Evolutionary conservation across 306 rosid species (phyloP).

Genomic region (Comarum palustre): DNA sequence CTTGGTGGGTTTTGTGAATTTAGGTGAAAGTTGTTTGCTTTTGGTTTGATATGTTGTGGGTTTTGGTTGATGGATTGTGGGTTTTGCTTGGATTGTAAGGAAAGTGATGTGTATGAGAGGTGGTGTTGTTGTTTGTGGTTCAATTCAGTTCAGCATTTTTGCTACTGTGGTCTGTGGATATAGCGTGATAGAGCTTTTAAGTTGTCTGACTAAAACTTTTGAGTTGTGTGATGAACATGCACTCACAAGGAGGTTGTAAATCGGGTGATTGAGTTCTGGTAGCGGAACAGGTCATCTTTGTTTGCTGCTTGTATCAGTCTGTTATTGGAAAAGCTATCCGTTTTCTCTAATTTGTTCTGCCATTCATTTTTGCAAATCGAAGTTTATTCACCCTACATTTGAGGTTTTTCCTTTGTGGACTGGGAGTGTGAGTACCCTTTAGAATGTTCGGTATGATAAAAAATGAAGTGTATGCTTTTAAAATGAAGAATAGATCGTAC

Average conservation of each 20-base stretch:
- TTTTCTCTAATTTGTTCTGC: neutral
- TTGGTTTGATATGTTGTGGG: neutral
- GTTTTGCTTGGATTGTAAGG: conserved; percentile 10
- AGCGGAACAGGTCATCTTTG: neutral
- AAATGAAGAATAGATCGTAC: neutral
- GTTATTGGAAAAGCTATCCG: neutral
- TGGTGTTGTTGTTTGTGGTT: neutral
- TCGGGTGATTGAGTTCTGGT: neutral
- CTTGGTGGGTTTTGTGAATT: neutral
- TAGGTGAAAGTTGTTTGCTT: neutral
- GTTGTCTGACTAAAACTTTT: too few relatives aligned
- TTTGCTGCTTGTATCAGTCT: neutral
- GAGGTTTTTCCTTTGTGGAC: neutral
- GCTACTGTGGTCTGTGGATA: neutral
- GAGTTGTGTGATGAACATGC: too few relatives aligned
- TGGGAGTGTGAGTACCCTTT: neutral
- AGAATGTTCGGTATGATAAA: neutral
- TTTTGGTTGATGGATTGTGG: neutral
- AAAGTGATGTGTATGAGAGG: neutral
- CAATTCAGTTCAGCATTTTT: neutral
- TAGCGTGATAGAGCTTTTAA: neutral
- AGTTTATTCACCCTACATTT: neutral
- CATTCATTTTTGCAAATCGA: neutral
- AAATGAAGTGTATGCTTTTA: neutral
- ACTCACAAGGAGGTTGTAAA: neutral